Evolutionary conservation across 2,329 filamentous ascomycete genomes (phyloP).

Genomic region (Alternaria longipes): DNA sequence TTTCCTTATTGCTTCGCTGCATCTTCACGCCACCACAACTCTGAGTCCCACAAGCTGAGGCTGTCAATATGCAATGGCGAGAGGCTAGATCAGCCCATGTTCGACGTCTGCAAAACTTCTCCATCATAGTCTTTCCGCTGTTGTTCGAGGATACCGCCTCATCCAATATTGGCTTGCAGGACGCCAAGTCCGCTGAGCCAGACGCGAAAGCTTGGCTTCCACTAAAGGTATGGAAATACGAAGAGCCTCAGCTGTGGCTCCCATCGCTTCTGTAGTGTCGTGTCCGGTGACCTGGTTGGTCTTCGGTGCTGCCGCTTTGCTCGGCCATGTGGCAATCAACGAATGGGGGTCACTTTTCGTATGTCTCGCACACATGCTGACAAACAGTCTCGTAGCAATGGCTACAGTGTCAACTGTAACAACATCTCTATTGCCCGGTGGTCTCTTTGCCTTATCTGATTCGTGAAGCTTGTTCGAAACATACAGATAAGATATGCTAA

Average conservation of each 20-base stretch:
- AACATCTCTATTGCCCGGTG: too few relatives aligned
- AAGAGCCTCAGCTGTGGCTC: conserved; percentile 5
- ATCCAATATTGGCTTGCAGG: conserved; percentile 19
- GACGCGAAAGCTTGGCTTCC: conserved; percentile 9
- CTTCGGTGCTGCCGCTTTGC: not conserved
- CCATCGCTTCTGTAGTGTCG: not conserved
- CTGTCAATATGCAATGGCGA: not conserved
- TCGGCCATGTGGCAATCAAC: not conserved
- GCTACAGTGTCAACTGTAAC: too few relatives aligned
- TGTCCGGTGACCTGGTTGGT: conserved; percentile 9
- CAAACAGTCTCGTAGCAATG: not conserved
- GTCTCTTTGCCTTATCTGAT: too few relatives aligned
- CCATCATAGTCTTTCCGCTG: not conserved
- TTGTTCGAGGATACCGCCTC: not conserved
- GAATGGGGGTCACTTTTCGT: not conserved
- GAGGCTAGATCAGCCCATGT: not conserved
- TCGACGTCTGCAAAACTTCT: not conserved
- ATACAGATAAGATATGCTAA: too few relatives aligned
- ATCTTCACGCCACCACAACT: not conserved
- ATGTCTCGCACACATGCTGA: not conserved
- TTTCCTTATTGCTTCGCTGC: not conserved
- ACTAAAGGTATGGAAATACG: conserved; percentile 7
- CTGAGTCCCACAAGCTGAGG: not conserved
- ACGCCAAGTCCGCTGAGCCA: conserved; percentile 11
- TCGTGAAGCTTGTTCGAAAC: not conserved